Evolutionary conservation across 2,329 filamentous ascomycete genomes (phyloP).

Genomic region (Fusarium verrucosum): DNA sequence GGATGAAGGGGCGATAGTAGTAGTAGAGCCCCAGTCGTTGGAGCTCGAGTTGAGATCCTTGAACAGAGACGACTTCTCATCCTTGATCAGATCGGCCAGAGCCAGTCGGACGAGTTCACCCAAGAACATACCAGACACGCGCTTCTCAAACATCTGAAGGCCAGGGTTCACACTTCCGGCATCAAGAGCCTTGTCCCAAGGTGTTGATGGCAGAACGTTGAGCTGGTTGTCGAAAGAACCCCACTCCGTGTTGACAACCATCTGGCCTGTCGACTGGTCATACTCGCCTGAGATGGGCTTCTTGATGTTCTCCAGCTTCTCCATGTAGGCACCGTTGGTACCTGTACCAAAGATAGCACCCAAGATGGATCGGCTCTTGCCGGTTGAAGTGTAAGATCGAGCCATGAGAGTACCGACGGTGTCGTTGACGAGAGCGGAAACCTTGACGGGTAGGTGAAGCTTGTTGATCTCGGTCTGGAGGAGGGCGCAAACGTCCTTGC

Average conservation of each 20-base stretch:
- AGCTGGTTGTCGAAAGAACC: slow-evolving; percentile 97
- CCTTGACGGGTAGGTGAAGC: slow-evolving; percentile 85
- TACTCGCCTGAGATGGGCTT: slow-evolving; percentile 78
- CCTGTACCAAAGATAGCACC: slow-evolving; percentile 98
- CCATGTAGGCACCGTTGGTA: slow-evolving; percentile 96
- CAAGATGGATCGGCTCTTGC: slow-evolving; percentile 86
- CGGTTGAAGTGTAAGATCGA: slow-evolving; percentile 90
- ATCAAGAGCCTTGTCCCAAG: slow-evolving; percentile 84
- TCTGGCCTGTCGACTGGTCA: slow-evolving; percentile 84
- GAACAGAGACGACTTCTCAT: slow-evolving; percentile 76
- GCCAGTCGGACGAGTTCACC: slow-evolving; percentile 89
- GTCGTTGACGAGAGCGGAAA: slow-evolving; percentile 97
- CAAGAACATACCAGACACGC: slow-evolving; percentile 97
- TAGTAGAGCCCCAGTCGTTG: slow-evolving; percentile 76
- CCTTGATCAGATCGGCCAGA: slow-evolving; percentile 75
- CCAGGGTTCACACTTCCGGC: slow-evolving; percentile 86
- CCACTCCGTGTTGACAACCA: slow-evolving; percentile 99
- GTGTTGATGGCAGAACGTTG: slow-evolving; percentile 84
- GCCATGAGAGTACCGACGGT: slow-evolving; percentile 98
- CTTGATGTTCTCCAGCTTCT: slow-evolving; percentile 85
- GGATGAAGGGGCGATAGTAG: slow-evolving; percentile 70
- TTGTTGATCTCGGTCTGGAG: slow-evolving; percentile 90
- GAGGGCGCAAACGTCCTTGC: slow-evolving; percentile 91
- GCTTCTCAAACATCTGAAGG: slow-evolving; percentile 99
- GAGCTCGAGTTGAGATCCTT: slow-evolving; percentile 75